Base-by-base conservation (phyloP, 2,329 filamentous ascomycete species). In the Zymoseptoria brevis region DNA sequence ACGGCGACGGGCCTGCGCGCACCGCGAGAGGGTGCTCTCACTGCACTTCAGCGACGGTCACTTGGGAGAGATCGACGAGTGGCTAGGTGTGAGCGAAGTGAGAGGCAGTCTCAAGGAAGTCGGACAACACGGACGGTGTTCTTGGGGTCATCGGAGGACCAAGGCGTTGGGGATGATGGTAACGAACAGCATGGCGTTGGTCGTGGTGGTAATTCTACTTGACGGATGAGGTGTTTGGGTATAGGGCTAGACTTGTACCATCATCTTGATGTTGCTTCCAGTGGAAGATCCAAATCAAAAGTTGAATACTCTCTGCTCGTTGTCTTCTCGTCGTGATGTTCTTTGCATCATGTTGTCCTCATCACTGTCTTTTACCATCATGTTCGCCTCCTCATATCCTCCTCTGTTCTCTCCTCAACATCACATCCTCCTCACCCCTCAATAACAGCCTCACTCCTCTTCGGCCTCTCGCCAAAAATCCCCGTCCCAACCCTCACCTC, bases 401-500 rank as follows among this genome's bases (percentile, higher is more conserved):
- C 30, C 13, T 13, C 30, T n/a, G 22, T 24, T 13, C 30, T 35
- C 30, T 13, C 30, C 30, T 3, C 30, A 9, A 35, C 30, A 9
- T 13, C 30, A 9, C 30, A 35, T 35, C 30, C 30, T 79, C 30
- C 8, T 35, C 30, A 35, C 30, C 30, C 30, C 30, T 35, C 30
- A 52, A 94, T 79, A 75, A 87, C 88, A 2, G 90, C 89, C 75
- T 95, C 88, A 54, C 83, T 83, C 80, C 87, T 95, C 45, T 83
- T 79, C 16, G 90, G 90, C 70, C 94, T 82, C 70, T 86, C 78
- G 1, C 94, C 94, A 73, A 99, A 99, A 59, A 99, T 96, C 1
- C 89, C 93, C 71, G 90, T 97, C 1, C 94, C 94, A 8, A 99
- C 85, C 59, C 94, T 83, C 5, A 99, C 92, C 79, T 97, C 91